Evolutionary conservation across 805 yeast genomes (phyloP).

Genomic region (Kuraishia piskuri): DNA sequence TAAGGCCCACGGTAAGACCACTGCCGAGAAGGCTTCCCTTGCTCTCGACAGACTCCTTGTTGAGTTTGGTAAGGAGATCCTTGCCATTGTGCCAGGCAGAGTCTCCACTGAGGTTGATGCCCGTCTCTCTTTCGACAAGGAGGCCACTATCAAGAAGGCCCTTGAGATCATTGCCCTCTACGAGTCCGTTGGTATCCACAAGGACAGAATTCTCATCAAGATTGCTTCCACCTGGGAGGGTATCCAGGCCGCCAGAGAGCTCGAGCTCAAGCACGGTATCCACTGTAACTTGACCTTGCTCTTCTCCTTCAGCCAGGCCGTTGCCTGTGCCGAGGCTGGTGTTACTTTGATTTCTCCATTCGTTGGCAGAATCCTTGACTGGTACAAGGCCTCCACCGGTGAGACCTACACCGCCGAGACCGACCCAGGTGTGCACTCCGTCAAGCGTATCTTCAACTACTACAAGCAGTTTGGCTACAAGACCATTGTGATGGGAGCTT

Average conservation of each 20-base stretch:
- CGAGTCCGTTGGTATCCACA: slow-evolving; percentile 73
- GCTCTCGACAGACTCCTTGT: slow-evolving; percentile 92
- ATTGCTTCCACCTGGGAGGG: slow-evolving; percentile 99
- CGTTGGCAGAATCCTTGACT: slow-evolving; percentile 97
- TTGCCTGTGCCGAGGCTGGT: slow-evolving; percentile 97
- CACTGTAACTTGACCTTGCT: slow-evolving; percentile 94
- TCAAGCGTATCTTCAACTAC: slow-evolving; percentile 86
- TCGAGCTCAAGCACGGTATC: slow-evolving; percentile 83
- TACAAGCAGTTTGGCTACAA: slow-evolving; percentile 95
- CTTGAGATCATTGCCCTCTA: slow-evolving; percentile 81
- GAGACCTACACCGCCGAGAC: slow-evolving; percentile 68
- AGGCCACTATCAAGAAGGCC: slow-evolving; percentile 91
- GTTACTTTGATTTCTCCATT: slow-evolving; percentile 97
- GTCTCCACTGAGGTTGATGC: slow-evolving; percentile 99
- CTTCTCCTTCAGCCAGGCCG: slow-evolving; percentile 95
- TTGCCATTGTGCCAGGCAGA: slow-evolving; percentile 95
- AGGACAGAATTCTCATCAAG: slow-evolving; percentile 91
- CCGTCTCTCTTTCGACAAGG: slow-evolving; percentile 91
- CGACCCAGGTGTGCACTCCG: slow-evolving; percentile 96
- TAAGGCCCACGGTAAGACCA: slow-evolving; percentile 47
- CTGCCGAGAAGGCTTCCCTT: slow-evolving; percentile 62
- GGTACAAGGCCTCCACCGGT: slow-evolving; percentile 94
- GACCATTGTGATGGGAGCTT: slow-evolving; percentile 99
- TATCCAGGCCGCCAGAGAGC: slow-evolving; percentile 95
- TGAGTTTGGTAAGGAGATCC: slow-evolving; percentile 91